Conservation (phyloP, 306 rosid species). For the Quercus parvula region DNA sequence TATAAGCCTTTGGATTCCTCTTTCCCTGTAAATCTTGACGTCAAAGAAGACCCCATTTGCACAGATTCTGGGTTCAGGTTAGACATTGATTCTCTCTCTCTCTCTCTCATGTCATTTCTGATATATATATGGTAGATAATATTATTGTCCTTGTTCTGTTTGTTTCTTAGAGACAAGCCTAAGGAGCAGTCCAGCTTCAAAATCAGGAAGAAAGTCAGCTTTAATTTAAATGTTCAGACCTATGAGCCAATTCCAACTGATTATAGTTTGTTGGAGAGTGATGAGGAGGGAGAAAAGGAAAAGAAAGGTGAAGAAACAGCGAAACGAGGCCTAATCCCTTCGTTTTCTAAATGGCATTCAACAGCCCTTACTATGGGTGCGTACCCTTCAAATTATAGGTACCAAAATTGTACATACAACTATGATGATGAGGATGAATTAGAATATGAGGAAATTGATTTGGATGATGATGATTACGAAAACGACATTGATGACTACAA, state of each 20-base stretch:
- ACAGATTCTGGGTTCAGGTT: conserved; percentile 50
- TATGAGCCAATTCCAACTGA: conserved; percentile 64
- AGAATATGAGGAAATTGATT: conserved; percentile 47
- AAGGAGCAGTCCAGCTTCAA: conserved; percentile 53
- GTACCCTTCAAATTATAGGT: conserved; percentile 67
- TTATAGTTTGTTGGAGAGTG: conserved; percentile 39
- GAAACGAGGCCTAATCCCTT: conserved; percentile 20
- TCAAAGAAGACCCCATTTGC: conserved; percentile 20
- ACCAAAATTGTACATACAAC: conserved; percentile 55
- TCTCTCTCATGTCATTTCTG: not conserved
- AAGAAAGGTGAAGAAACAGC: conserved; percentile 21
- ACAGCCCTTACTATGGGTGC: conserved; percentile 14
- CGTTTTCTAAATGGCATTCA: conserved; percentile 20
- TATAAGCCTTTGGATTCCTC: conserved; percentile 55
- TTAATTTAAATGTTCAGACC: conserved; percentile 76
- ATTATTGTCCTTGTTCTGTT: conserved; percentile 2
- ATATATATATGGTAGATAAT: conserved; percentile 11
- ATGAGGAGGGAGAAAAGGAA: conserved; percentile 40
- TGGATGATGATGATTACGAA: conserved; percentile 42
- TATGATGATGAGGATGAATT: conserved; percentile 56
- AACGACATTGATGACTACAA: conserved; percentile 16
- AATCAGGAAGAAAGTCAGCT: conserved; percentile 80
- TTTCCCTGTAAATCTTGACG: conserved; percentile 20
- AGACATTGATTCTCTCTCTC: not conserved
- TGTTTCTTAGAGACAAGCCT: conserved; percentile 41